Conservation (phyloP, 495 filamentous ascomycete species). For the Pseudomonodictys pantanalensis region DNA sequence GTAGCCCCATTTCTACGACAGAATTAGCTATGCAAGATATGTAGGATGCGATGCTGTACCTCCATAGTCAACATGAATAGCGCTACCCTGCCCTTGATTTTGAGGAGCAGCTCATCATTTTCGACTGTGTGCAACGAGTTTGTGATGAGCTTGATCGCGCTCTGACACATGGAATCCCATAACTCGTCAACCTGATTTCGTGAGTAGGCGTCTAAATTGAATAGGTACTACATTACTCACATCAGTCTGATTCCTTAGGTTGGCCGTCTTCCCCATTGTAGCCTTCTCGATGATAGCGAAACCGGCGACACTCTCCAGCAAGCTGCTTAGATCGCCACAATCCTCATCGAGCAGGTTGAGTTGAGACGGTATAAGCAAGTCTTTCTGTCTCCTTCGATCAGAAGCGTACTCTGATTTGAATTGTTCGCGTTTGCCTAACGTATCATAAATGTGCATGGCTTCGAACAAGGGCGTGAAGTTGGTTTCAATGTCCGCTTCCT, state of each 20-base stretch:
- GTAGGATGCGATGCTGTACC: slow-evolving; percentile 44
- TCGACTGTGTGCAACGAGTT: slow-evolving; percentile 72
- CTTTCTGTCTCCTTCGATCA: slow-evolving; percentile 86
- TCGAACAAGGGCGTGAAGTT: slow-evolving; percentile 95
- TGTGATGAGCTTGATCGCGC: slow-evolving; percentile 73
- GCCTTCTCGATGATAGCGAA: slow-evolving; percentile 96
- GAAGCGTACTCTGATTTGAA: slow-evolving; percentile 88
- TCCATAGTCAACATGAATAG: slow-evolving; percentile 98
- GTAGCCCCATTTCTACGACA: slow-evolving; percentile 67
- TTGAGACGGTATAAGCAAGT: slow-evolving; percentile 72
- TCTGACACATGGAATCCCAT: slow-evolving; percentile 97
- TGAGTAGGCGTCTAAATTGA: background rate
- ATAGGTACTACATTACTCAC: slow-evolving; percentile 43
- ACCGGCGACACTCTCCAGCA: slow-evolving; percentile 89
- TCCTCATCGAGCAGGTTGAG: slow-evolving; percentile 71
- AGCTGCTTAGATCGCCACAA: slow-evolving; percentile 69
- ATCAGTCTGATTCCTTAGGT: slow-evolving; percentile 78
- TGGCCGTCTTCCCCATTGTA: slow-evolving; percentile 81
- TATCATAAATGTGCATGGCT: slow-evolving; percentile 94
- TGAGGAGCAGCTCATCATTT: slow-evolving; percentile 79
- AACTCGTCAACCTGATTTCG: slow-evolving; percentile 79
- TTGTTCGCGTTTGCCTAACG: slow-evolving; percentile 84
- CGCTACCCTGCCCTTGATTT: slow-evolving; percentile 87
- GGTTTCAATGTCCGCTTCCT: slow-evolving; percentile 71
- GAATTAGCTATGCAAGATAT: background rate